These are phyloP conservation scores for Epichloe bromicola DNA, from an alignment of 2,329 filamentous ascomycete species.

Conservation along the genomic window DNA sequence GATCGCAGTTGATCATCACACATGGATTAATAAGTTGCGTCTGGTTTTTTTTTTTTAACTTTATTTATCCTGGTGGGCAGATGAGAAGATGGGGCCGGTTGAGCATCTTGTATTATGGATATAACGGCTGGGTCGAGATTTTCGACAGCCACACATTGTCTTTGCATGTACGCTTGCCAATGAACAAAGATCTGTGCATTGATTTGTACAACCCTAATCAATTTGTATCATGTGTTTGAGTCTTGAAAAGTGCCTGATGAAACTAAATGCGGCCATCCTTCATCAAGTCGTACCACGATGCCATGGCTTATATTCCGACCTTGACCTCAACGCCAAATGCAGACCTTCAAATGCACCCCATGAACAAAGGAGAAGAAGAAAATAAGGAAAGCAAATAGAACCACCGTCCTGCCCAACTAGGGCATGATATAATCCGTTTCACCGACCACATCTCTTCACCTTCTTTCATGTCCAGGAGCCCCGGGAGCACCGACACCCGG, in stretches of 20 bases:
- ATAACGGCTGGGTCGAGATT: neutral
- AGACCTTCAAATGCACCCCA: constrained; percentile 16
- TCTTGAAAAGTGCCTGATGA: neutral
- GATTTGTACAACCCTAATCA: neutral
- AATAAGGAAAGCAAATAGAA: neutral
- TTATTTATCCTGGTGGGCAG: neutral
- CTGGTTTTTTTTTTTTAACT: neutral
- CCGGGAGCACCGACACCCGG: constrained; percentile 8
- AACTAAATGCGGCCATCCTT: neutral
- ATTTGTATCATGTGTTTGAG: neutral
- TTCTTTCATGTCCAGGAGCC: constrained; percentile 26
- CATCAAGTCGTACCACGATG: neutral
- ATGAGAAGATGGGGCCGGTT: neutral
- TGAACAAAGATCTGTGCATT: neutral
- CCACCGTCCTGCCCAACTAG: no score
- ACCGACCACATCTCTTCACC: constrained; percentile 14
- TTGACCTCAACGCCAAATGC: constrained; percentile 17
- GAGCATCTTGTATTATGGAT: constrained; percentile 9
- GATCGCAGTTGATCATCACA: neutral
- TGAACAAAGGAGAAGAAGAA: constrained; percentile 4
- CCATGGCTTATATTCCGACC: neutral
- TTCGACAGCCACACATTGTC: neutral
- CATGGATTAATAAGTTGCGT: neutral
- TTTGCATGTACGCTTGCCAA: neutral
- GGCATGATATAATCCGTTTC: neutral